phyloP scores from a whole-genome alignment of 805 yeast genomes.

The Starmerella gropengiesseri region DNA sequence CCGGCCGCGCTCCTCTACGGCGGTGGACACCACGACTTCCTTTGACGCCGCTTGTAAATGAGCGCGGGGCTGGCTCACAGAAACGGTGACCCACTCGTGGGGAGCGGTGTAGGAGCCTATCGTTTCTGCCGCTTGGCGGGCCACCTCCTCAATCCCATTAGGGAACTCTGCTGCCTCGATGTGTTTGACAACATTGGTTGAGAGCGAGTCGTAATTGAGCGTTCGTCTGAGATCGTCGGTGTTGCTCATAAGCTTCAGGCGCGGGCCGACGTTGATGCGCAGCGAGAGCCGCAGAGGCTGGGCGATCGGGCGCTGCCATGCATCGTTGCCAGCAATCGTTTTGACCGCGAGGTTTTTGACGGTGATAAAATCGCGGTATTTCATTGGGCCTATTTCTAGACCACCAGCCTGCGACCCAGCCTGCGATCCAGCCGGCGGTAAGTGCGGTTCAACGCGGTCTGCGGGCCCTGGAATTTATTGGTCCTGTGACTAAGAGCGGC shows the following conservation, averaged over 20 bases:
- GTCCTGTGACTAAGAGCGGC: no score
- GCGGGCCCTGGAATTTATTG: no score
- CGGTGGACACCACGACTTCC: conserved; percentile 32
- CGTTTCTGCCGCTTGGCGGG: conserved; percentile 37
- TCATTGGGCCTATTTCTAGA: no score
- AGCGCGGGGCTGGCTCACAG: conserved; percentile 41
- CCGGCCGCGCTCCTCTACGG: conserved; percentile 14
- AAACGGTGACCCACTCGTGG: conserved; percentile 36
- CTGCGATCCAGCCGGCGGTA: no score
- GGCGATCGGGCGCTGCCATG: conserved; percentile 55
- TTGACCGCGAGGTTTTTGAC: conserved; percentile 49
- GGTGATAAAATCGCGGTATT: conserved; percentile 32
- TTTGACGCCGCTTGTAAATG: conserved; percentile 48
- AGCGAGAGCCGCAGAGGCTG: conserved; percentile 58
- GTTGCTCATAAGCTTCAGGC: conserved; percentile 46
- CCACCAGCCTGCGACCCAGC: no score
- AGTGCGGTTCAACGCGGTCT: no score
- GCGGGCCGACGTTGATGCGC: conserved; percentile 53
- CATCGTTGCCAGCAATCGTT: conserved; percentile 61
- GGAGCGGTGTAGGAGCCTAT: conserved; percentile 37
- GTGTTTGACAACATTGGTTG: conserved; percentile 48
- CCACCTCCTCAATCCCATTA: conserved; percentile 34
- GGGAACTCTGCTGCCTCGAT: conserved; percentile 35
- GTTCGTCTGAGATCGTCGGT: conserved; percentile 75
- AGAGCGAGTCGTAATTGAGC: conserved; percentile 77